Percentiles rank a stretch among this genome's conserved stretches.
Conservation (phyloP, 371 early-diverging fungal genomes). For the Cokeromyces recurvatus region DNA sequence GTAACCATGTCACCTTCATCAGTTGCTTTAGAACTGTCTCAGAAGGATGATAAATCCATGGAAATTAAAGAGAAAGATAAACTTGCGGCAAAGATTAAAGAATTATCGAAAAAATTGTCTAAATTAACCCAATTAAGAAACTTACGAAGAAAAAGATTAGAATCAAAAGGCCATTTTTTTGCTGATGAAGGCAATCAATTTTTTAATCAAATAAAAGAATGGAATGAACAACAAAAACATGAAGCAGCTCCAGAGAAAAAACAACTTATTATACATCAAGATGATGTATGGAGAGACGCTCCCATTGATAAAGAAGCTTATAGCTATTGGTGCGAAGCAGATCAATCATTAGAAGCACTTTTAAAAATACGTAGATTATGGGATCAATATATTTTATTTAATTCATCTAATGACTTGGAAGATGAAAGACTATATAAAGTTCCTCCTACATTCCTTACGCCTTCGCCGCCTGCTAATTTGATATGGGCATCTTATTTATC, state of each 20-base stretch:
- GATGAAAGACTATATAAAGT: slow-evolving; percentile 16
- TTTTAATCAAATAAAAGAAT: slow-evolving; percentile 33
- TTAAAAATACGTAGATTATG: slow-evolving; percentile 27
- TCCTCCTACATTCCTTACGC: slow-evolving; percentile 34
- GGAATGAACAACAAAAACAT: slow-evolving; percentile 10
- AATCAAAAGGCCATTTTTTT: slow-evolving; percentile 42
- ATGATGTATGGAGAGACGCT: slow-evolving; percentile 25
- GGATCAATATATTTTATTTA: slow-evolving; percentile 27
- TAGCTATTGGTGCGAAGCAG: slow-evolving; percentile 35
- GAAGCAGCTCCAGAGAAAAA: slow-evolving; percentile 9
- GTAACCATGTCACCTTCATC: slow-evolving; percentile 1
- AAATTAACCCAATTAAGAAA: slow-evolving; percentile 8
- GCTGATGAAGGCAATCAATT: slow-evolving; percentile 45
- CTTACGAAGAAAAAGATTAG: slow-evolving; percentile 14
- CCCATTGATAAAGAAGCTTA: slow-evolving; percentile 25
- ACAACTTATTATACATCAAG: slow-evolving; percentile 13
- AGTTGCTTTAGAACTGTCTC: background rate
- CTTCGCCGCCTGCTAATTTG: slow-evolving; percentile 40
- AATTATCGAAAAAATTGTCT: slow-evolving; percentile 3
- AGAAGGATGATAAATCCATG: background rate
- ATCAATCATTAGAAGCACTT: slow-evolving; percentile 23
- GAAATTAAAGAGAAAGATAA: background rate
- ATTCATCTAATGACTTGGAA: background rate
- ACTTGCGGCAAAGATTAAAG: background rate
- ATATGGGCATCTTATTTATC: slow-evolving; percentile 32